Percentiles rank a stretch among this genome's conserved stretches.
phyloP scores from a whole-genome alignment of 805 yeast species.

The Candida taoyuanica region DNA sequence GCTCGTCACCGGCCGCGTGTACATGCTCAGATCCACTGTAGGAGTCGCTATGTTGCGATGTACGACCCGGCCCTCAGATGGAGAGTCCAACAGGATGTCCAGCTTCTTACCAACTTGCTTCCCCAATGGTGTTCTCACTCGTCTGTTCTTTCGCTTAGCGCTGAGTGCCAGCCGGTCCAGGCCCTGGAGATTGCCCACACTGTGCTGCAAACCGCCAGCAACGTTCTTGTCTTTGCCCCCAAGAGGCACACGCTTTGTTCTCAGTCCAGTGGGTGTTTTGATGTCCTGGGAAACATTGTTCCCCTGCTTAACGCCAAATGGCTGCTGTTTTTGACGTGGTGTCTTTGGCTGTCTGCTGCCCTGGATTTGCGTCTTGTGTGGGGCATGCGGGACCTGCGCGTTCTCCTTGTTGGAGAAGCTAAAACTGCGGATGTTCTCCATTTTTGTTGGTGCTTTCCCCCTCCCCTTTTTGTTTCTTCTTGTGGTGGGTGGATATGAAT shows the following conservation, averaged over 20 bases:
- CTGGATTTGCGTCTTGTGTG: slow-evolving; percentile 7
- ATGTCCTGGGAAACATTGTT: too few species aligned
- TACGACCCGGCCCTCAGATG: too few species aligned
- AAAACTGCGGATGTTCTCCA: slow-evolving; percentile 5
- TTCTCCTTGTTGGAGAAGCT: slow-evolving; percentile 15
- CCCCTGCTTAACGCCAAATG: too few species aligned
- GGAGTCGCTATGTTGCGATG: slow-evolving; percentile 25
- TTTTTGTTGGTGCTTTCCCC: background rate
- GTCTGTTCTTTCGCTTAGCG: slow-evolving; percentile 9
- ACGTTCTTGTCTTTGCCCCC: slow-evolving; percentile 26
- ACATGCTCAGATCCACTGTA: background rate
- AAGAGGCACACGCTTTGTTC: slow-evolving; percentile 21
- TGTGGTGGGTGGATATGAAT: too few species aligned
- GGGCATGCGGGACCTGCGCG: slow-evolving; percentile 2
- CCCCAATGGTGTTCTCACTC: slow-evolving; percentile 18
- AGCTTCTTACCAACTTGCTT: slow-evolving; percentile 16
- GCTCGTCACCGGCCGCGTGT: too few species aligned
- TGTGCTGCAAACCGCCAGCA: background rate
- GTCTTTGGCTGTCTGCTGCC: slow-evolving; percentile 13
- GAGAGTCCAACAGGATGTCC: slow-evolving; percentile 30
- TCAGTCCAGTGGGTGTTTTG: background rate
- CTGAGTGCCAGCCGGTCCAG: background rate
- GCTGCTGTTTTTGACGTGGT: slow-evolving; percentile 7
- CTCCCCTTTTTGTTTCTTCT: background rate
- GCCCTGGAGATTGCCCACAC: slow-evolving; percentile 8